phyloP scores from a whole-genome alignment of 768 basidiomycete genomes.

The Xerocomellus chrysenteron region DNA sequence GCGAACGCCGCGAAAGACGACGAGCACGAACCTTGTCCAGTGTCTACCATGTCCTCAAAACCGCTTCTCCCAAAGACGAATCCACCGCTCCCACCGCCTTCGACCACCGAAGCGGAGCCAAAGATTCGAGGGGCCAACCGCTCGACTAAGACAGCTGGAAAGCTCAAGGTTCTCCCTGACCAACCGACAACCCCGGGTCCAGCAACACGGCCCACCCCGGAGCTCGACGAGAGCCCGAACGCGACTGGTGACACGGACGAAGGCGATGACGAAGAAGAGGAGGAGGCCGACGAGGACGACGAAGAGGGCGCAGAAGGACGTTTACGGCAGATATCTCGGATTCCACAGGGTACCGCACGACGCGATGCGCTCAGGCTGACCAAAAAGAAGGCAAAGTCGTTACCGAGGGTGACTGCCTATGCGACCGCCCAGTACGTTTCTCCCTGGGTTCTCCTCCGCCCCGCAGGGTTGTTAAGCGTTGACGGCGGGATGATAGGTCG shows the following conservation, averaged over 20 bases:
- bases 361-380: constrained; percentile 87
- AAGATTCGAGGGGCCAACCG: constrained; percentile 74
- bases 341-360: constrained; percentile 91
- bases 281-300: constrained; percentile 49
- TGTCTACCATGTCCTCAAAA: constrained; percentile 27
- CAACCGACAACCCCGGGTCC: constrained; percentile 58
- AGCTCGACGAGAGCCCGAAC: constrained; percentile 44
- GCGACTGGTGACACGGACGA: constrained; percentile 68
- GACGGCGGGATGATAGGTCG: constrained; percentile 49
- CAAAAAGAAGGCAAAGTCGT: constrained; percentile 89
- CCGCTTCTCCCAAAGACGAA: constrained; percentile 35
- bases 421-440: constrained; percentile 78
- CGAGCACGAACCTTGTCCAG: constrained; percentile 10
- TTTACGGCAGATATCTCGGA: constrained; percentile 74
- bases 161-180: constrained; percentile 86
- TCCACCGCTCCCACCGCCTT: constrained; percentile 12
- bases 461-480: background rate
- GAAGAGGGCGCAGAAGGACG: constrained; percentile 59
- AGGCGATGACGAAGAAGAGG: constrained; percentile 62
- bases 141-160: constrained; percentile 79
- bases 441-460: no score
- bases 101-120: constrained; percentile 34
- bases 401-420: constrained; percentile 95
- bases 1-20: constrained; percentile 11
- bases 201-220: constrained; percentile 23